Conservation (phyloP, 345 rosid species). For the Aurinia saxatilis region DNA sequence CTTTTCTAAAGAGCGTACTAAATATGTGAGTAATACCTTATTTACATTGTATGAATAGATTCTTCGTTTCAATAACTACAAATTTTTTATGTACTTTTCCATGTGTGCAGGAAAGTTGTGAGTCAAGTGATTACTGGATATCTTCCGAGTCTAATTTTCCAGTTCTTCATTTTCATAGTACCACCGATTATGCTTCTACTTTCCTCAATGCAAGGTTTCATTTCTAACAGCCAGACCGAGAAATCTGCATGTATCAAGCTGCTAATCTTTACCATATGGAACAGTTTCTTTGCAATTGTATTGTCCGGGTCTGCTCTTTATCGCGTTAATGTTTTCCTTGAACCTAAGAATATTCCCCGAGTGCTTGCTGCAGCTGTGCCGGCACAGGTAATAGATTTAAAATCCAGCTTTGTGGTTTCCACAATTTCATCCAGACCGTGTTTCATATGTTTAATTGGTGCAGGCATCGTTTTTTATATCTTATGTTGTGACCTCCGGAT, state of each 20-base stretch:
- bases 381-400: slow-evolving; percentile 51
- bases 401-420: neutral
- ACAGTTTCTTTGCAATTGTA: slow-evolving; percentile 76
- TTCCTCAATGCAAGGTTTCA: slow-evolving; percentile 75
- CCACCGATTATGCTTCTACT: slow-evolving; percentile 69
- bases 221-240: slow-evolving; percentile 62
- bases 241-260: slow-evolving; percentile 74
- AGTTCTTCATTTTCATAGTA: slow-evolving; percentile 46
- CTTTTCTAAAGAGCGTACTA: slow-evolving; percentile 60
- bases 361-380: slow-evolving; percentile 84
- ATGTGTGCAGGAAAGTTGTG: slow-evolving; percentile 49
- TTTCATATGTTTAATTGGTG: slow-evolving; percentile 17
- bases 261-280: slow-evolving; percentile 72
- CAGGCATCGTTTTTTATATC: slow-evolving; percentile 92
- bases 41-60: neutral
- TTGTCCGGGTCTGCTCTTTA: slow-evolving; percentile 78
- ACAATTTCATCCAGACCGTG: neutral
- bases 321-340: slow-evolving; percentile 52
- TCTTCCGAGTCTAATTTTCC: slow-evolving; percentile 81
- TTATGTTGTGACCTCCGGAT: slow-evolving; percentile 87
- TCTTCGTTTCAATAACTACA: neutral
- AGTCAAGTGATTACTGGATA: slow-evolving; percentile 83
- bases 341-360: slow-evolving; percentile 65
- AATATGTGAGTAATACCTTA: slow-evolving; percentile 47
- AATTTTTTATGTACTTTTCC: neutral